A percentile compares a stretch with the other conserved stretches of the same genome.
phyloP scores from a whole-genome alignment of 129 eudicot genomes.

The Escallonia rubra region DNA sequence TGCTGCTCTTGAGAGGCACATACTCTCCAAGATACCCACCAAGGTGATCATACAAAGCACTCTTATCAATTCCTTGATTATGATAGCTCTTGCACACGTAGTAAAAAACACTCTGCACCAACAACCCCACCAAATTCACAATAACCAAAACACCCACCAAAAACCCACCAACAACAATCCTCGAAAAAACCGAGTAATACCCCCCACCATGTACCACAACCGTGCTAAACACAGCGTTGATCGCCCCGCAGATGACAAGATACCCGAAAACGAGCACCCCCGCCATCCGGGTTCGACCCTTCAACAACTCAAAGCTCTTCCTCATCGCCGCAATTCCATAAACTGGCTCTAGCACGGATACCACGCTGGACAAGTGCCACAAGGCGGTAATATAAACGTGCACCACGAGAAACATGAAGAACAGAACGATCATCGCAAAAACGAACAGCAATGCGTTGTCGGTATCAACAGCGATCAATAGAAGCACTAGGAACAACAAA shows the following conservation, averaged over 20 bases:
- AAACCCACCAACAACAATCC: conserved; percentile 82
- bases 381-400: conserved; percentile 77
- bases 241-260: conserved; percentile 58
- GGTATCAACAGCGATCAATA: conserved; percentile 62
- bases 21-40: conserved; percentile 92
- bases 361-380: conserved; percentile 89
- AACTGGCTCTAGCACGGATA: conserved; percentile 74
- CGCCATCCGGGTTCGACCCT: conserved; percentile 56
- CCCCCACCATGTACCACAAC: conserved; percentile 83
- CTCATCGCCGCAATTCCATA: conserved; percentile 76
- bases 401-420: conserved; percentile 54
- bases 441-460: conserved; percentile 40
- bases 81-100: conserved; percentile 91
- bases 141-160: conserved; percentile 82
- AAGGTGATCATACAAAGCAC: conserved; percentile 75
- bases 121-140: conserved; percentile 72
- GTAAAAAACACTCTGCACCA: conserved; percentile 92
- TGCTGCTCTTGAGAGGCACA: conserved; percentile 92
- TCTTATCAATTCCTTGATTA: conserved; percentile 77
- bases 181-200: conserved; percentile 47
- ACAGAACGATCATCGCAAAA: conserved; percentile 43
- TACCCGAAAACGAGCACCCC: conserved; percentile 59
- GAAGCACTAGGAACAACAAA: conserved; percentile 45
- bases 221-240: conserved; percentile 56
- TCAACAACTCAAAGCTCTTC: conserved; percentile 69